These are phyloP conservation scores for Fusarium metavorans DNA, from an alignment of 2,329 filamentous ascomycete species.

Conservation along the genomic window DNA sequence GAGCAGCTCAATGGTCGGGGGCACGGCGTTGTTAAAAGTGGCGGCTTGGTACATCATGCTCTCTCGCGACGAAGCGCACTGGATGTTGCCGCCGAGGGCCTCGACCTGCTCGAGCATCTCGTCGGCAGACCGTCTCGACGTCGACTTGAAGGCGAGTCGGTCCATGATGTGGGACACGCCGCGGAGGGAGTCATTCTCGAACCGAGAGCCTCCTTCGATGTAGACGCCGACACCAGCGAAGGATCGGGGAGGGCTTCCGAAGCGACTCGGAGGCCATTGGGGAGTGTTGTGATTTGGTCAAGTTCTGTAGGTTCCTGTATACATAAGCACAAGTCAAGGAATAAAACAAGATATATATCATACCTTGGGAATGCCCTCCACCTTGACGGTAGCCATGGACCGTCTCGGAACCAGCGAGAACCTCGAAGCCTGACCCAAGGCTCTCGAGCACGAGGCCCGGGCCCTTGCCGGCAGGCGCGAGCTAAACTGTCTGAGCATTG, in stretches of 20 bases:
- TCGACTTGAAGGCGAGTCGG: constrained; percentile 93
- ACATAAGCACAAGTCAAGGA: background rate
- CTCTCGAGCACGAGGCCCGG: constrained; percentile 40
- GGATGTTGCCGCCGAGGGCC: constrained; percentile 91
- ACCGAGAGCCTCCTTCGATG: constrained; percentile 93
- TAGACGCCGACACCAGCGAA: constrained; percentile 97
- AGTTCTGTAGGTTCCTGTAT: constrained; percentile 82
- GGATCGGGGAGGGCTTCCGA: constrained; percentile 92
- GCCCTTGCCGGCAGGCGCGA: constrained; percentile 47
- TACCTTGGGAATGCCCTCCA: constrained; percentile 54
- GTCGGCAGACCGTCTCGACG: constrained; percentile 77
- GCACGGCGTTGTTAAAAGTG: constrained; percentile 94
- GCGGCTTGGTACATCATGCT: constrained; percentile 99
- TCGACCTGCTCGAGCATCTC: constrained; percentile 91
- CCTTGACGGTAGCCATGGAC: constrained; percentile 49
- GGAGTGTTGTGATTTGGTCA: constrained; percentile 86
- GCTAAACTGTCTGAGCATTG: constrained; percentile 54
- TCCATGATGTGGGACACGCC: constrained; percentile 98
- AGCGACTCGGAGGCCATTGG: constrained; percentile 94
- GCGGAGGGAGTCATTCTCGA: constrained; percentile 85
- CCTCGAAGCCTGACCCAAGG: constrained; percentile 40
- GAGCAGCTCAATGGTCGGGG: constrained; percentile 82
- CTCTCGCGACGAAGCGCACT: constrained; percentile 95
- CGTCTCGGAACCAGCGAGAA: constrained; percentile 38
- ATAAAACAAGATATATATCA: background rate